Percentiles rank a stretch among this genome's conserved stretches.
These are phyloP conservation scores for Lactuca saligna DNA, from an alignment of 129 eudicot genomes.

Conservation along the genomic window DNA sequence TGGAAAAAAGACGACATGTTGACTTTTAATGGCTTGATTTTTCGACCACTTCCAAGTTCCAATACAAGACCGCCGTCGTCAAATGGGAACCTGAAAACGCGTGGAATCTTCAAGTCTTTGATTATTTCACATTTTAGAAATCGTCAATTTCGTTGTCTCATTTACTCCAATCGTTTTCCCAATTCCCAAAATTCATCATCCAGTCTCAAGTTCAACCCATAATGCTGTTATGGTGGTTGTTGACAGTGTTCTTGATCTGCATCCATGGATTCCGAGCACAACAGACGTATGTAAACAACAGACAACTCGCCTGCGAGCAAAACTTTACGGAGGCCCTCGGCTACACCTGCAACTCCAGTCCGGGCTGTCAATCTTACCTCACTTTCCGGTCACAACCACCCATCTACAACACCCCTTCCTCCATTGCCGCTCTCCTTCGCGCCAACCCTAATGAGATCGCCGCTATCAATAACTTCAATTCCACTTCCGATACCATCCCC, in stretches of 20 bases:
- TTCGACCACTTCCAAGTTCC: too few species aligned
- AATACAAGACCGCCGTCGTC: constrained; percentile 14
- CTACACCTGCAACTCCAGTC: constrained; percentile 58
- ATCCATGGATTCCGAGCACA: constrained; percentile 38
- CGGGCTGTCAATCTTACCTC: constrained; percentile 56
- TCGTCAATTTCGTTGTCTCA: neutral
- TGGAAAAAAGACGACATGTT: neutral
- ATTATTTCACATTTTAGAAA: neutral
- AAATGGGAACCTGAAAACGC: constrained; percentile 13
- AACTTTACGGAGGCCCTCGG: constrained; percentile 49
- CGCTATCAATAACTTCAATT: constrained; percentile 47
- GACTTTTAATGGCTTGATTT: neutral
- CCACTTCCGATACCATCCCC: constrained; percentile 39
- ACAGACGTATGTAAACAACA: constrained; percentile 64
- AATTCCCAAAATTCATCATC: neutral
- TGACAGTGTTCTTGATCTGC: neutral
- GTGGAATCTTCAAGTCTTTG: constrained; percentile 16
- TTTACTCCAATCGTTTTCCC: constrained; percentile 24
- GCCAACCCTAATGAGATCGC: constrained; percentile 43
- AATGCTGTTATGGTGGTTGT: constrained; percentile 11
- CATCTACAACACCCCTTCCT: constrained; percentile 39
- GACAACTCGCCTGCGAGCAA: constrained; percentile 48
- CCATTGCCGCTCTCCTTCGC: constrained; percentile 44
- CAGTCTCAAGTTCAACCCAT: neutral
- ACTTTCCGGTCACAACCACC: constrained; percentile 64